Percentiles rank a stretch among this genome's conserved stretches.
Conservation (phyloP, 768 basidiomycete genomes). For the Boletus reticuloceps region DNA sequence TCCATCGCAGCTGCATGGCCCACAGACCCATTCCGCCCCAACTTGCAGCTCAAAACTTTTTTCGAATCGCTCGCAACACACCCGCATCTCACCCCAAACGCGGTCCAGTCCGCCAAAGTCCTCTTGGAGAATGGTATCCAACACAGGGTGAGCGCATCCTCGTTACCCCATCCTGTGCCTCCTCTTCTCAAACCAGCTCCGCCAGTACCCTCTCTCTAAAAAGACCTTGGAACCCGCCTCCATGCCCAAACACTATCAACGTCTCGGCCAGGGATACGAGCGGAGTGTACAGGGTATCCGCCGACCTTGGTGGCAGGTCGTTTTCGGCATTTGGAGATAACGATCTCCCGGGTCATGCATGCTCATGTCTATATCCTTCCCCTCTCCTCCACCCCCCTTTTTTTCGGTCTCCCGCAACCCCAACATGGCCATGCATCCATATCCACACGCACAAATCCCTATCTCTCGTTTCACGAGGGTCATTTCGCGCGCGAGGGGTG, state of each 20-base stretch:
- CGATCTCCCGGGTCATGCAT: too few relatives aligned
- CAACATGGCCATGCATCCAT: background rate
- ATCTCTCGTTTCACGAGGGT: background rate
- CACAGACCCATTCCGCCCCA: constrained; percentile 72
- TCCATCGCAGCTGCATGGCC: constrained; percentile 63
- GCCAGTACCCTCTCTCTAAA: constrained; percentile 64
- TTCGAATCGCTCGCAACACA: constrained; percentile 63
- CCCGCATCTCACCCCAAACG: constrained; percentile 60
- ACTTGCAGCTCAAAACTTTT: constrained; percentile 67
- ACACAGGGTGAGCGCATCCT: constrained; percentile 46
- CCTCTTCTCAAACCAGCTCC: constrained; percentile 13
- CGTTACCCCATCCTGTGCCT: too few relatives aligned
- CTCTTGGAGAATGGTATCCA: constrained; percentile 54
- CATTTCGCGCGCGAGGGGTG: background rate
- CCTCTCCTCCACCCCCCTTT: too few relatives aligned
- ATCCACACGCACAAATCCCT: background rate
- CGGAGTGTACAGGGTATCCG: constrained; percentile 75
- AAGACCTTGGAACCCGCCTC: constrained; percentile 68
- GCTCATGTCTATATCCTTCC: too few relatives aligned
- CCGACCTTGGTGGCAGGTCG: constrained; percentile 82
- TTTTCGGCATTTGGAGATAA: constrained; percentile 66
- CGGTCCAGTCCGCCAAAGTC: constrained; percentile 57
- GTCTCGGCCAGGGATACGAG: constrained; percentile 69
- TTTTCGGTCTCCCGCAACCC: background rate
- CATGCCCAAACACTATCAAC: constrained; percentile 68